A percentile compares a stretch with the other conserved stretches of the same genome.
Conservation (phyloP, 257 asterid genomes). For the Lithospermum erythrorhizon region DNA sequence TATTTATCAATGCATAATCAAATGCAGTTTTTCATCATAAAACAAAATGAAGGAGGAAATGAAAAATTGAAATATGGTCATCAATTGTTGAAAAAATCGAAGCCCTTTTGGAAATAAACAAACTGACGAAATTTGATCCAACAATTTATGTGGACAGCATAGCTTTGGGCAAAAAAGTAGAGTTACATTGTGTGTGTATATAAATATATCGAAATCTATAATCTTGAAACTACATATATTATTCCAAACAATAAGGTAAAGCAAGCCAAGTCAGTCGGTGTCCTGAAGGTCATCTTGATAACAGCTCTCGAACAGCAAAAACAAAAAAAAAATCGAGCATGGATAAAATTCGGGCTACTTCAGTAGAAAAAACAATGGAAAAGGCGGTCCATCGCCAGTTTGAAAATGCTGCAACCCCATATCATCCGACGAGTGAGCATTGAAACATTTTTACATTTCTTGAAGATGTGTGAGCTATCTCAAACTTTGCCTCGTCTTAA, state of each 20-base stretch:
- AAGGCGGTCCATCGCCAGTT: slow-evolving; percentile 23
- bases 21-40: no score
- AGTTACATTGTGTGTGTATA: not conserved
- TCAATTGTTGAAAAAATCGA: no score
- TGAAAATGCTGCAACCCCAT: slow-evolving; percentile 24
- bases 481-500: slow-evolving; percentile 71
- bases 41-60: no score
- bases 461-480: slow-evolving; percentile 25
- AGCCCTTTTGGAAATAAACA: no score
- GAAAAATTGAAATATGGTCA: no score
- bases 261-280: slow-evolving; percentile 19
- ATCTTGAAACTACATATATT: not conserved
- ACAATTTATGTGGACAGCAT: no score
- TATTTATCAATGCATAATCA: no score
- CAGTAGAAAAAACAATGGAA: not conserved
- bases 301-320: slow-evolving; percentile 20
- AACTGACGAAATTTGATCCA: no score
- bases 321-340: slow-evolving; percentile 20
- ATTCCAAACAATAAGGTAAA: not conserved
- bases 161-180: no score
- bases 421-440: slow-evolving; percentile 20
- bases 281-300: slow-evolving; percentile 26
- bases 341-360: slow-evolving; percentile 9
- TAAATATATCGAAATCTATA: not conserved
- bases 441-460: not conserved